Conservation (phyloP, 2,329 filamentous ascomycete species). For the Knufia petricola region DNA sequence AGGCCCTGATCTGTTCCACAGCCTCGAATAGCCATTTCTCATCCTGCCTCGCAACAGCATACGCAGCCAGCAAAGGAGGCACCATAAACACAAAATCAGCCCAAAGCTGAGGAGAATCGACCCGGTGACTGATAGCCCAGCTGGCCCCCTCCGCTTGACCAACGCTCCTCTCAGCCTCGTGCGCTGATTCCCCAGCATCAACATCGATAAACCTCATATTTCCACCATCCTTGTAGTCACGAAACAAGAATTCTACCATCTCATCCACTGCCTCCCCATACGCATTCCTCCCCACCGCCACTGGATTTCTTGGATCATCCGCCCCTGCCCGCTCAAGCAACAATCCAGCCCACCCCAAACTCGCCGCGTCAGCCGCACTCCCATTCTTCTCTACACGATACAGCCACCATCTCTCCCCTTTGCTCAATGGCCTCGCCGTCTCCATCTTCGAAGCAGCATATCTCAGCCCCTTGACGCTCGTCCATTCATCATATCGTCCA, state of each 20-base stretch:
- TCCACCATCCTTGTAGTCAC: neutral
- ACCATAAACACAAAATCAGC: constrained; percentile 43
- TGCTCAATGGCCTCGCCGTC: neutral
- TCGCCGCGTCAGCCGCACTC: constrained; percentile 8
- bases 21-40: constrained; percentile 28
- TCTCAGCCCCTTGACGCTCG: constrained; percentile 6
- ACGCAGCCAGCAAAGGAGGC: constrained; percentile 42
- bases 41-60: constrained; percentile 33
- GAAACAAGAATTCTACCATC: constrained; percentile 7
- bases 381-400: neutral
- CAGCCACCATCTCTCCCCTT: neutral
- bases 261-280: constrained; percentile 9
- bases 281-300: constrained; percentile 6
- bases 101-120: constrained; percentile 37
- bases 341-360: constrained; percentile 5
- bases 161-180: neutral
- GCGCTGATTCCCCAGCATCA: neutral
- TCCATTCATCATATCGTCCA: constrained; percentile 6
- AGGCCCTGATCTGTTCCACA: constrained; percentile 33
- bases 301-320: constrained; percentile 6
- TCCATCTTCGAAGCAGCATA: constrained; percentile 1
- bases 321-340: constrained; percentile 8
- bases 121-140: constrained; percentile 39
- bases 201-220: constrained; percentile 3
- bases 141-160: neutral